phyloP scores from a whole-genome alignment of 2,329 filamentous ascomycete genomes.

The Aspergillus sclerotialis region DNA sequence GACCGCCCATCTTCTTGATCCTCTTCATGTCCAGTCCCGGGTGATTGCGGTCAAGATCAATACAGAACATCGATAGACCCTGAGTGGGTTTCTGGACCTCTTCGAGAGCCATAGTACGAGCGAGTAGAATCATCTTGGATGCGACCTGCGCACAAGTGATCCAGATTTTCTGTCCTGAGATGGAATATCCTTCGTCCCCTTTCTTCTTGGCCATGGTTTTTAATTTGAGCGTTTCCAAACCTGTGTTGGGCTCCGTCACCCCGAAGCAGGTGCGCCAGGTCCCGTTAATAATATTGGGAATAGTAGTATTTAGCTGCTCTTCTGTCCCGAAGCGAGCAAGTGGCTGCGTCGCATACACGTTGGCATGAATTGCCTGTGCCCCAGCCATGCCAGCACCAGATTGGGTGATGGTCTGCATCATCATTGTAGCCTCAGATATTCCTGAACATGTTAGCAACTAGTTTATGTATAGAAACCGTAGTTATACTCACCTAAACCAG shows the following conservation, averaged over 20 bases:
- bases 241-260: constrained; percentile 76
- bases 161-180: constrained; percentile 82
- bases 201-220: constrained; percentile 56
- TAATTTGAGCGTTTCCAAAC: constrained; percentile 68
- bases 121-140: constrained; percentile 73
- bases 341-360: constrained; percentile 56
- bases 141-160: constrained; percentile 81
- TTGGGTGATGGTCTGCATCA: constrained; percentile 77
- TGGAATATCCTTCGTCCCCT: constrained; percentile 51
- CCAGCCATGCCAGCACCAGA: constrained; percentile 69
- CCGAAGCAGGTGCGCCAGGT: constrained; percentile 70
- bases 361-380: constrained; percentile 53
- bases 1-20: constrained; percentile 81
- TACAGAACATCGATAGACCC: constrained; percentile 72
- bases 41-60: constrained; percentile 59
- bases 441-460: constrained; percentile 9
- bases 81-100: constrained; percentile 64
- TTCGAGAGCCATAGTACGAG: constrained; percentile 64
- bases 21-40: constrained; percentile 59
- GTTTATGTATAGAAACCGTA: too few relatives aligned
- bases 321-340: constrained; percentile 65
- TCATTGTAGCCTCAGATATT: constrained; percentile 77
- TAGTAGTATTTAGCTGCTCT: constrained; percentile 56
- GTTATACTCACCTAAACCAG: constrained; percentile 50
- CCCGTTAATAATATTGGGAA: constrained; percentile 66